Conservation (phyloP, 1,284 basidiomycete species). For the Sporisorium exsertum region DNA sequence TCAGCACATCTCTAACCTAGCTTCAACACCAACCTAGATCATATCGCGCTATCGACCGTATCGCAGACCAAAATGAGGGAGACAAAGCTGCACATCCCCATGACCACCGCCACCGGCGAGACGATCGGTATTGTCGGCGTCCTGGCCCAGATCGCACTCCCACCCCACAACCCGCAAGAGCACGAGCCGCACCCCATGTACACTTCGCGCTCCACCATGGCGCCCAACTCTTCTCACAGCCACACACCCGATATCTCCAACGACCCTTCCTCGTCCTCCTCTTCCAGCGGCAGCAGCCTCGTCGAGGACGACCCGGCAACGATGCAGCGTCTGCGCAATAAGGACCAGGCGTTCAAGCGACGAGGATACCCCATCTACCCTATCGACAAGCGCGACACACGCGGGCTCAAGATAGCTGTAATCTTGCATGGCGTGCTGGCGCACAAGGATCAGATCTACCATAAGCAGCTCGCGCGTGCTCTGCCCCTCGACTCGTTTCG, state of each 20-base stretch:
- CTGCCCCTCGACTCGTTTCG: slow-evolving; percentile 82
- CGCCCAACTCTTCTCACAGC: slow-evolving; percentile 18
- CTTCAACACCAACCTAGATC: neutral
- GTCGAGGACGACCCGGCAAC: slow-evolving; percentile 31
- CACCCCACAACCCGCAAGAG: slow-evolving; percentile 37
- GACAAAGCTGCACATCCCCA: slow-evolving; percentile 51
- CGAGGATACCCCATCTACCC: slow-evolving; percentile 30
- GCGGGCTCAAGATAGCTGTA: slow-evolving; percentile 49
- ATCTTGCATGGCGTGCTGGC: slow-evolving; percentile 61
- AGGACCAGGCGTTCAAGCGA: slow-evolving; percentile 32
- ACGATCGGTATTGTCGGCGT: slow-evolving; percentile 52
- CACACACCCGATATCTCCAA: slow-evolving; percentile 24
- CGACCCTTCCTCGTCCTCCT: slow-evolving; percentile 13
- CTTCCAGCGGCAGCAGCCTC: neutral
- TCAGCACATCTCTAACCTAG: neutral
- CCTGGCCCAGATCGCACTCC: slow-evolving; percentile 36
- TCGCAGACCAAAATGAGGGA: slow-evolving; percentile 33
- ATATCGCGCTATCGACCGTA: neutral
- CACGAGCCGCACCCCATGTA: slow-evolving; percentile 38
- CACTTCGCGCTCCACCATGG: slow-evolving; percentile 26
- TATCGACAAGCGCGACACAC: slow-evolving; percentile 35
- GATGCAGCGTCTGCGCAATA: slow-evolving; percentile 24
- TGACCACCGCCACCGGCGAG: slow-evolving; percentile 37
- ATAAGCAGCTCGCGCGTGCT: slow-evolving; percentile 77
- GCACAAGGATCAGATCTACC: slow-evolving; percentile 79